A percentile compares a stretch with the other conserved stretches of the same genome.
phyloP scores from a whole-genome alignment of 805 yeast species.

The Yarrowia sp. region DNA sequence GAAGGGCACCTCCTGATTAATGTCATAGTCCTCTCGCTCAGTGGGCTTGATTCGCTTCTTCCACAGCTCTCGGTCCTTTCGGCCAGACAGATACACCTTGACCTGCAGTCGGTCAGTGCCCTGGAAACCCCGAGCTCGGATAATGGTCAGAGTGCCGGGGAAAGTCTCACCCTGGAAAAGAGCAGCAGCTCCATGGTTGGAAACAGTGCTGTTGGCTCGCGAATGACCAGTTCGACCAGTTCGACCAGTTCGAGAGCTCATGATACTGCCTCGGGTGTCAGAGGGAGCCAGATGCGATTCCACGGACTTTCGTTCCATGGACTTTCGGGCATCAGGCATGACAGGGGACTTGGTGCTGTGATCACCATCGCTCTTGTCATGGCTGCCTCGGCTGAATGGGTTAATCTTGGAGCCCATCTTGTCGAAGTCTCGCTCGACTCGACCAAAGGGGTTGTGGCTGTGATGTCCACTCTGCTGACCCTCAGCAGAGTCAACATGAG shows the following conservation, averaged over 20 bases:
- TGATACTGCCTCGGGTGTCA: slow-evolving; percentile 9
- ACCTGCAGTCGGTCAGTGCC: slow-evolving; percentile 43
- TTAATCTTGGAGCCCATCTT: slow-evolving; percentile 2
- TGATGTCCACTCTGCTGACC: neutral
- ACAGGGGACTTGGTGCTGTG: slow-evolving; percentile 1
- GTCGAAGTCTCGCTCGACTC: neutral
- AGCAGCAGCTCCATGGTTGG: slow-evolving; percentile 28
- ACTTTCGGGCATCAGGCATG: slow-evolving; percentile 15
- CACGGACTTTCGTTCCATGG: slow-evolving; percentile 14
- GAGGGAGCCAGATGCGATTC: slow-evolving; percentile 15
- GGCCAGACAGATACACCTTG: slow-evolving; percentile 41
- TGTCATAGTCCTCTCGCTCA: slow-evolving; percentile 38
- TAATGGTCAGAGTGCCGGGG: slow-evolving; percentile 29
- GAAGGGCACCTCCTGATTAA: slow-evolving; percentile 4
- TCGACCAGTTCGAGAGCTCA: slow-evolving; percentile 18
- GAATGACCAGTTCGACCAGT: slow-evolving; percentile 26
- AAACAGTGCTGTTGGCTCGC: slow-evolving; percentile 28
- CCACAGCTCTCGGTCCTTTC: slow-evolving; percentile 54
- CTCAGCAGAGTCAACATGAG: neutral
- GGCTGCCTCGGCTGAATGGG: neutral
- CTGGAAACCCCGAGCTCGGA: slow-evolving; percentile 32
- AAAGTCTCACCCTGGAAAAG: slow-evolving; percentile 27
- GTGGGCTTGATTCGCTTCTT: slow-evolving; percentile 54
- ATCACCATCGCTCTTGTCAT: slow-evolving; percentile 2
- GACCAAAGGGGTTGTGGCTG: slow-evolving; percentile 3